Conservation (phyloP, 1,284 basidiomycete genomes). For the Cryptococcus sp. region DNA sequence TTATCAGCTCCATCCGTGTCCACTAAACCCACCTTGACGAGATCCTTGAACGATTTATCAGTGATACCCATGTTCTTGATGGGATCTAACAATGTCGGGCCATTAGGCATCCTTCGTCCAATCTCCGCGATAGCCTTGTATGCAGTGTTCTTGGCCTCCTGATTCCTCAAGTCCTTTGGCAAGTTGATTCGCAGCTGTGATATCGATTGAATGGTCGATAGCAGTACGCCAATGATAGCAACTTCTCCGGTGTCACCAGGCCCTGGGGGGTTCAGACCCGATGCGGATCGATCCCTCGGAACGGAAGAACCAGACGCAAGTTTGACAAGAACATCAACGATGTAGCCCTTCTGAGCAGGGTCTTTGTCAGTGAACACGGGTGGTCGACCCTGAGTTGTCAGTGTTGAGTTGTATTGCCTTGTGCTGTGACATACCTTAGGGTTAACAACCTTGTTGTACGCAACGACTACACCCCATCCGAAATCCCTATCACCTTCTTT, state of each 20-base stretch:
- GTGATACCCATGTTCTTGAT: conserved; percentile 94
- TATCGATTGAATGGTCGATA: conserved; percentile 81
- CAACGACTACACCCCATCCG: conserved; percentile 92
- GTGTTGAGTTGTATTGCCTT: not conserved
- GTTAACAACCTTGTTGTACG: conserved; percentile 67
- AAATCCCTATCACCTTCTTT: conserved; percentile 84
- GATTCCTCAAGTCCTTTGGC: conserved; percentile 80
- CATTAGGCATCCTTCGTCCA: conserved; percentile 80
- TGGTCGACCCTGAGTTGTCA: conserved; percentile 24
- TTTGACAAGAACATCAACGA: conserved; percentile 88
- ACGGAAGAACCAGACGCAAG: conserved; percentile 64
- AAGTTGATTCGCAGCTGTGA: conserved; percentile 82
- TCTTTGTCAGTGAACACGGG: conserved; percentile 51
- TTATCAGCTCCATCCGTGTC: conserved; percentile 1
- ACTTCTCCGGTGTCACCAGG: conserved; percentile 70
- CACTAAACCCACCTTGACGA: conserved; percentile 62
- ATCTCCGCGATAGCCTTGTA: conserved; percentile 91
- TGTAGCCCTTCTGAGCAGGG: conserved; percentile 83
- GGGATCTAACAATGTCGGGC: conserved; percentile 83
- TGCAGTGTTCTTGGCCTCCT: conserved; percentile 70
- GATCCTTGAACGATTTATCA: conserved; percentile 83
- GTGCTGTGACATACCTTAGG: conserved; percentile 49
- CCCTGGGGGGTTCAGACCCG: conserved; percentile 63
- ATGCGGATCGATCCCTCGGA: conserved; percentile 64
- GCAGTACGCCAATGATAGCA: conserved; percentile 79